Base-by-base conservation (phyloP, 495 filamentous ascomycete species). In the Margaritispora aquatica region DNA sequence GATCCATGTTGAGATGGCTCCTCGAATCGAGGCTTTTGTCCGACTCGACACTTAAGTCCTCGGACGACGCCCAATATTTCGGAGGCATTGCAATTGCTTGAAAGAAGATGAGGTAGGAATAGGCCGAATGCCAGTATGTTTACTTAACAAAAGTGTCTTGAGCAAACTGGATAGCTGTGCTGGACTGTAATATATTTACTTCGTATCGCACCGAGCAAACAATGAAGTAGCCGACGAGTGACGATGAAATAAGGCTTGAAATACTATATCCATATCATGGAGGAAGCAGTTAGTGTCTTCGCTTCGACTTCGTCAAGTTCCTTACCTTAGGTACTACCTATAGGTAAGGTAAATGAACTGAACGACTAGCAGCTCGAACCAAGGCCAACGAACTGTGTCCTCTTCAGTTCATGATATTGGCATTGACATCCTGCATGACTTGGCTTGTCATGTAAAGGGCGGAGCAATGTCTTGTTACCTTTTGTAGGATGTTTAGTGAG, bases 391-490 rank as follows among this genome's bases (percentile, higher is more conserved):
- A 44, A 22, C 10, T 29, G 19, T 47, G 51, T 48, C 20, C 36
- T 36, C 24, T 50, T 49, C 34, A 10, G 7, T 9, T 27, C n/a
- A n/a, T n/a, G n/a, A n/a, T n/a, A n/a, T n/a, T n/a, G n/a, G n/a
- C n/a, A 23, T 60, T 58, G 57, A 51, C 49, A 60, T 48, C 0
- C 27, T 26, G 50, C 19, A 24, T 20, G 31, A 23, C 54, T 51
- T 50, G 38, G 51, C 53, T 44, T 62, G 63, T 63, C 63, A 66
- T 59, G 48, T 38, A 21, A 66, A 62, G 63, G 63, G 63, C 63
- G 59, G 59, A 57, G 19, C 2, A 26, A 41, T 48, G 38, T 15
- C 38, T 2, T 3, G 29, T 10, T 8, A n/a, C 17, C 38, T 34
- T 34, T 5, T 34, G 7, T 34, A 7, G 38, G 38, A 10, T 9